Evolutionary conservation across 768 basidiomycete genomes (phyloP), one percentile per base, ranked within the genome.

Genomic region (Strobilomyces dryophilus): DNA sequence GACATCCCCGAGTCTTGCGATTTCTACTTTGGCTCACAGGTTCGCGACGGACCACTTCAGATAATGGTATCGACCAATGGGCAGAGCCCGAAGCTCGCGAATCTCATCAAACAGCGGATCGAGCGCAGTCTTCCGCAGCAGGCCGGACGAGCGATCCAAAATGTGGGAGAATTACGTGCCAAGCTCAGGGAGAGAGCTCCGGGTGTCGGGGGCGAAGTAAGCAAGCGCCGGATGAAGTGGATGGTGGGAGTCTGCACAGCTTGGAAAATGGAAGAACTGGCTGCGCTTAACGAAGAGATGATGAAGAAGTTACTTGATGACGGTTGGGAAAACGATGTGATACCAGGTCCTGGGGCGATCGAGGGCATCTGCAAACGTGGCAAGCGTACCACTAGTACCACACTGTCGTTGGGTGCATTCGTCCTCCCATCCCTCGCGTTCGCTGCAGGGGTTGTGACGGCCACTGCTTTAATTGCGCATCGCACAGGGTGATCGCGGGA

Each of bases 11-110:
- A 89, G 41, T 81, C 85, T 40, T 99, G 97, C 76, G 95, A 99
- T 71, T 99, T 99, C 66, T 98, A 95, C 76, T 99, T 98, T 73
- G 97, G 97, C 46, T 89, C 92, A 4, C 90, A 92, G 68, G 84
- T 98, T 54, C 85, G 92, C 29, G 80, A 85, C 55, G 95, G 95
- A 1, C 91, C 95, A 0, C 74, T 99, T 21, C 94, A 97, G 71
- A 83, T 99, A 58, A 88, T 98, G 89, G 84, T 99, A 47, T 95
- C 92, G 17, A 98, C 97, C 4, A 91, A 91, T 55, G 97, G 97
- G 31, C 85, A 89, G 61, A 90, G 92, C 12, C 97, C 97, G 2
- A 86, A 90, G 64, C 77, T 98, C 65, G 93, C 95, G 4, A 87
- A 87, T 56, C 75, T 97, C 60, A 83, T 99, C 49, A 82, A 85